Evolutionary conservation across 2,329 filamentous ascomycete species (phyloP).

Genomic region (Monosporascus sp.): DNA sequence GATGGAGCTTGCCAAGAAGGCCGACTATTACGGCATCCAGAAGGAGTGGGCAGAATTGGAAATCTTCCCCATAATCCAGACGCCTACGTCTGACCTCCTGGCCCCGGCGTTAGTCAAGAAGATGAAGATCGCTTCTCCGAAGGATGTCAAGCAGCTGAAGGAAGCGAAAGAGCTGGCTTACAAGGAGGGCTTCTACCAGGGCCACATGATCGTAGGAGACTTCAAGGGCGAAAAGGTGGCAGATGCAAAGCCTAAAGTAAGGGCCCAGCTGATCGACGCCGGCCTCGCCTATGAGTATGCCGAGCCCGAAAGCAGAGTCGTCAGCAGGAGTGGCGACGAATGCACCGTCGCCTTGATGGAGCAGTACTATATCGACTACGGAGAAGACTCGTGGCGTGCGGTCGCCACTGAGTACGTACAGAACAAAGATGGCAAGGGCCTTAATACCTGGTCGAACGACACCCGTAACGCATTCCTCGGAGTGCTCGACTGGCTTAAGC

Average conservation of each 20-base stretch:
- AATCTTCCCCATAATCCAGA: conserved; percentile 83
- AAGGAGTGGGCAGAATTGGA: conserved; percentile 95
- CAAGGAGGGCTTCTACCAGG: conserved; percentile 97
- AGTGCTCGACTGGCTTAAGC: conserved; percentile 86
- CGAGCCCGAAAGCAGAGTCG: conserved; percentile 85
- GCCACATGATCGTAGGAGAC: conserved; percentile 80
- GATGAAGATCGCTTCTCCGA: conserved; percentile 94
- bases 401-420: conserved; percentile 68
- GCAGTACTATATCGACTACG: conserved; percentile 98
- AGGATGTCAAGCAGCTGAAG: conserved; percentile 84
- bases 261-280: conserved; percentile 68
- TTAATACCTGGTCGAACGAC: conserved; percentile 53
- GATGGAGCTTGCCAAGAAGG: conserved; percentile 85
- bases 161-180: conserved; percentile 96
- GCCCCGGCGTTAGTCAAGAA: conserved; percentile 82
- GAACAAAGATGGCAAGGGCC: conserved; percentile 59
- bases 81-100: conserved; percentile 78
- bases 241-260: conserved; percentile 79
- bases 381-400: conserved; percentile 81
- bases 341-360: conserved; percentile 91
- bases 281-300: conserved; percentile 86
- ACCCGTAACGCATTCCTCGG: conserved; percentile 21
- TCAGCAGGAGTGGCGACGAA: conserved; percentile 84
- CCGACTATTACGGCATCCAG: conserved; percentile 92
- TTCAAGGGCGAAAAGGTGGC: conserved; percentile 85